Conservation (phyloP, 257 asterid genomes). For the Lantana camara region DNA sequence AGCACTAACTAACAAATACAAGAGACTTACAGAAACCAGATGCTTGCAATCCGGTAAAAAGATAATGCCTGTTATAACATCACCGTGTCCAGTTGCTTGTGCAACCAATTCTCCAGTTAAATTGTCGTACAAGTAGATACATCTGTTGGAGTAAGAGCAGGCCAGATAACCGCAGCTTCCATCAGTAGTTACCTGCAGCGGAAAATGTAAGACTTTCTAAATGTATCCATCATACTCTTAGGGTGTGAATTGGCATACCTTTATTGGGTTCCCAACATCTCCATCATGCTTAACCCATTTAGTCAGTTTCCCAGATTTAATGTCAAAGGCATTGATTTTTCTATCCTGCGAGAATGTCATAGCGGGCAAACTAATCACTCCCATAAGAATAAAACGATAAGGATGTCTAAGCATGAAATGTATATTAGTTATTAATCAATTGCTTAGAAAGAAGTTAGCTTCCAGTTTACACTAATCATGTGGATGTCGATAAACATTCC, state of each 20-base stretch:
- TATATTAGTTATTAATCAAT: constrained; percentile 3
- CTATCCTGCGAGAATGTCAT: constrained; percentile 47
- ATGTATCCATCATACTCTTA: constrained; percentile 12
- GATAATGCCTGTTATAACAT: constrained; percentile 54
- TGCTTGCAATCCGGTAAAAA: constrained; percentile 73
- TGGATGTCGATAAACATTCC: constrained; percentile 4
- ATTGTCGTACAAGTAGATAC: constrained; percentile 59
- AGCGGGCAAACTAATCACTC: constrained; percentile 12
- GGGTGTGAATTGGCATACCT: constrained; percentile 44
- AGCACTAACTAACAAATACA: background rate
- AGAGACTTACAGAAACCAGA: constrained; percentile 64
- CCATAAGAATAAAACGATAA: constrained; percentile 14
- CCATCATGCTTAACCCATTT: constrained; percentile 55
- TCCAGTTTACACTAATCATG: constrained; percentile 9
- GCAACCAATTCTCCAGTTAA: constrained; percentile 63
- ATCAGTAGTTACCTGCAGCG: constrained; percentile 58
- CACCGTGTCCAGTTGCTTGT: constrained; percentile 65
- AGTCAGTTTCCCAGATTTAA: constrained; percentile 53
- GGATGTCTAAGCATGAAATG: background rate
- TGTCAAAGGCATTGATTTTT: constrained; percentile 52
- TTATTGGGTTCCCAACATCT: constrained; percentile 53
- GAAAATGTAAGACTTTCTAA: constrained; percentile 26
- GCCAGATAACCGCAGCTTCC: constrained; percentile 64
- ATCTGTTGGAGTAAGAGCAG: constrained; percentile 58
- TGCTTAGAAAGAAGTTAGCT: background rate